Evolutionary conservation across 2,329 filamentous ascomycete genomes (phyloP).

Genomic region (Sporothrix humicola): DNA sequence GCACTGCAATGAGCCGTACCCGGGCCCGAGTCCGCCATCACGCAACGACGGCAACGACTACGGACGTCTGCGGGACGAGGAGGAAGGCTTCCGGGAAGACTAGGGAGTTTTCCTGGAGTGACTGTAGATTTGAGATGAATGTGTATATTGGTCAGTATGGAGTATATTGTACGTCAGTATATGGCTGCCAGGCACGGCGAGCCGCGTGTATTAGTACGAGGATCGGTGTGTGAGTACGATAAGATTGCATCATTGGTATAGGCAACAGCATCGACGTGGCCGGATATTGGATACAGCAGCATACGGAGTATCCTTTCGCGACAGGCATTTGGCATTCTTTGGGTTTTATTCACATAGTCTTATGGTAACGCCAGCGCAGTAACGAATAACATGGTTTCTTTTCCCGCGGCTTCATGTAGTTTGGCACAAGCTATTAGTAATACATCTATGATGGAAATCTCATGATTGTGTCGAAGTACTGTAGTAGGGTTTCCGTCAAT

Average conservation of each 20-base stretch:
- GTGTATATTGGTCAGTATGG: neutral
- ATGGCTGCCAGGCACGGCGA: conserved; percentile 16
- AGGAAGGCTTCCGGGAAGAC: conserved; percentile 54
- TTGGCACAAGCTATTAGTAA: conserved; percentile 27
- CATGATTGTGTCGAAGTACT: neutral
- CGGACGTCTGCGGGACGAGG: conserved; percentile 59
- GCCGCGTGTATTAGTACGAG: conserved; percentile 4
- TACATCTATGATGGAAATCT: conserved; percentile 26
- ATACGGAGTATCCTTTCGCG: neutral
- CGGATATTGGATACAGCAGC: neutral
- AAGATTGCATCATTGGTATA: neutral
- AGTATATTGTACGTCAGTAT: neutral
- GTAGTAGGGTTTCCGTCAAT: neutral
- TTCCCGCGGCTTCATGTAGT: neutral
- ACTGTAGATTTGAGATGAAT: neutral
- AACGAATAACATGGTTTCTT: conserved; percentile 23
- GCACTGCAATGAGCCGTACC: conserved; percentile 64
- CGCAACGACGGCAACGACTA: conserved; percentile 42
- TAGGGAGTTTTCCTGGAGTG: neutral
- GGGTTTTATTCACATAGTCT: no score
- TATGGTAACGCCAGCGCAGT: neutral
- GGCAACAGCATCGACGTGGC: neutral
- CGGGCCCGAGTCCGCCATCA: conserved; percentile 46
- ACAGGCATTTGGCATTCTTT: no score
- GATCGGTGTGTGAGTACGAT: neutral